These are phyloP conservation scores for Ophiostoma perfectum DNA, from an alignment of 2,329 filamentous ascomycete species.

Conservation along the genomic window DNA sequence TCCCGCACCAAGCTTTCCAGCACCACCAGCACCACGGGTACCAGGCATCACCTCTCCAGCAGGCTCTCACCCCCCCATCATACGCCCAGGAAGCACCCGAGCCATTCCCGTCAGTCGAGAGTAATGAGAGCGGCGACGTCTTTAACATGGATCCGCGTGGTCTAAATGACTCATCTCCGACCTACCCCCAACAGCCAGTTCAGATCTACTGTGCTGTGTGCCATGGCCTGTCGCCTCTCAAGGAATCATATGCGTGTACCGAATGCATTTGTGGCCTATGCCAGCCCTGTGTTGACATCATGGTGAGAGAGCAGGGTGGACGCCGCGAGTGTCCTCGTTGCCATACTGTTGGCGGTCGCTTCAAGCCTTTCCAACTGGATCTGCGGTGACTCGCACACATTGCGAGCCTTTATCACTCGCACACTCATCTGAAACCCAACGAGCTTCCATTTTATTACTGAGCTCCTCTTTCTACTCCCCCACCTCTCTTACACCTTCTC, in stretches of 20 bases:
- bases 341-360: conserved; percentile 70
- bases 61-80: conserved; percentile 78
- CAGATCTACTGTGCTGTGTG: conserved; percentile 93
- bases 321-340: conserved; percentile 73
- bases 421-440: not conserved
- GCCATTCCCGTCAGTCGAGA: conserved; percentile 85
- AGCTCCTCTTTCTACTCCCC: not conserved
- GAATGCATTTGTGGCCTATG: conserved; percentile 95
- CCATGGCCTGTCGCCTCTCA: conserved; percentile 67
- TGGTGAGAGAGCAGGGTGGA: conserved; percentile 70
- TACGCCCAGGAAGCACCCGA: conserved; percentile 63
- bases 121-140: conserved; percentile 65
- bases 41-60: conserved; percentile 84
- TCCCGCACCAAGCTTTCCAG: conserved; percentile 46
- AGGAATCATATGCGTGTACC: conserved; percentile 86
- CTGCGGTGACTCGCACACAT: conserved; percentile 50
- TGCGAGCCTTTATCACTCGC: not conserved
- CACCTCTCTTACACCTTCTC: not conserved
- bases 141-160: conserved; percentile 65
- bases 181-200: conserved; percentile 66
- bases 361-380: conserved; percentile 81
- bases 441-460: not conserved
- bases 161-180: conserved; percentile 64
- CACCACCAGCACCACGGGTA: conserved; percentile 47
- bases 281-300: conserved; percentile 75